phyloP scores from a whole-genome alignment of 2,329 filamentous ascomycete genomes.

The Xylaria sp. region DNA sequence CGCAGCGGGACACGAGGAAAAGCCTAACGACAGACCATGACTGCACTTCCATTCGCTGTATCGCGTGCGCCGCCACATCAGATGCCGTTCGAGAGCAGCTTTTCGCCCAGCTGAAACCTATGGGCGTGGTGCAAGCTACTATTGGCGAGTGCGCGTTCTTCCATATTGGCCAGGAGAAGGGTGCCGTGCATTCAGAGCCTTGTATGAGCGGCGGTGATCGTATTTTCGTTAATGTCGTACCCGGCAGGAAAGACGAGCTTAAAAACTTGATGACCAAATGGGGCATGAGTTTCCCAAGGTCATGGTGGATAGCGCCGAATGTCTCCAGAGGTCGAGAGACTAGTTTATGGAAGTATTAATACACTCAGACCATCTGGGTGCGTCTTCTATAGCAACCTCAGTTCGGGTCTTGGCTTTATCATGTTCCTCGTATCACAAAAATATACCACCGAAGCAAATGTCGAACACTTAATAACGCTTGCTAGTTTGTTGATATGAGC shows the following conservation, averaged over 20 bases:
- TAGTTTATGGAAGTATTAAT: conserved; percentile 23
- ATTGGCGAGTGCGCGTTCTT: conserved; percentile 55
- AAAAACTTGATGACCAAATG: conserved; percentile 48
- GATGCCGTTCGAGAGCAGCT: conserved; percentile 54
- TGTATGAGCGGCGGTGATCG: conserved; percentile 48
- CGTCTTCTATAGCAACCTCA: neutral
- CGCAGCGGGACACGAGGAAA: conserved; percentile 48
- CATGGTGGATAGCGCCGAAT: conserved; percentile 48
- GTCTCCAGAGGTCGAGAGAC: conserved; percentile 24
- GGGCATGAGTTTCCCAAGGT: conserved; percentile 54
- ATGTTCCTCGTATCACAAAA: conserved; percentile 1
- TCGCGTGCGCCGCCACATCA: conserved; percentile 55
- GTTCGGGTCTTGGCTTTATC: neutral
- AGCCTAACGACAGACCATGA: conserved; percentile 49
- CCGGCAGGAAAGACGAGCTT: conserved; percentile 51
- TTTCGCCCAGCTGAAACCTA: conserved; percentile 41
- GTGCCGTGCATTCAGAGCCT: conserved; percentile 57
- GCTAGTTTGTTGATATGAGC: neutral
- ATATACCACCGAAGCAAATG: neutral
- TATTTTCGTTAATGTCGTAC: conserved; percentile 54
- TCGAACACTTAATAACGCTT: neutral
- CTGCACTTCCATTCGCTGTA: conserved; percentile 56
- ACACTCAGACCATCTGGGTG: neutral
- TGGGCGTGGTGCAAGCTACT: conserved; percentile 41
- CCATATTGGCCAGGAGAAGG: conserved; percentile 53